Evolutionary conservation across 2,329 filamentous ascomycete genomes (phyloP).

Genomic region (Penicillium digitatum): DNA sequence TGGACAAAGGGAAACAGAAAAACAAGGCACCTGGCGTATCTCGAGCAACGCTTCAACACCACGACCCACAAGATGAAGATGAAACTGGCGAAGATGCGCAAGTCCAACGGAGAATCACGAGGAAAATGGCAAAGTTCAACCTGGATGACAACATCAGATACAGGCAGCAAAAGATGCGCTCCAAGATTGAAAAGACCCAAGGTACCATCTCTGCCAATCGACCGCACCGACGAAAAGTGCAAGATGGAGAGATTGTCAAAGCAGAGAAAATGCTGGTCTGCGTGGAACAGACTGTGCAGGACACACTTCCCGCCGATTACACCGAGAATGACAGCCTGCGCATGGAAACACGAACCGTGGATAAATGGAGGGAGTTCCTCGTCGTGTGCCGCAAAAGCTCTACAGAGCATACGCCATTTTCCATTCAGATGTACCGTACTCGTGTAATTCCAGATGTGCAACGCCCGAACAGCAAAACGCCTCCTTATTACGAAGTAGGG

Average conservation of each 20-base stretch:
- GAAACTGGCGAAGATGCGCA: slow-evolving; percentile 8
- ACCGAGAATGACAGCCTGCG: slow-evolving; percentile 61
- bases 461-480: slow-evolving; percentile 50
- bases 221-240: slow-evolving; percentile 38
- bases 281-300: slow-evolving; percentile 52
- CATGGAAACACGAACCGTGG: slow-evolving; percentile 55
- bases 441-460: slow-evolving; percentile 61
- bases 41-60: slow-evolving; percentile 27
- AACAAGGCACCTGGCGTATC: slow-evolving; percentile 16
- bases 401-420: slow-evolving; percentile 53
- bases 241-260: slow-evolving; percentile 61
- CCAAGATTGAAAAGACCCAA: slow-evolving; percentile 37
- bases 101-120: slow-evolving; percentile 22
- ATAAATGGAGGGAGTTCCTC: slow-evolving; percentile 64
- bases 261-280: slow-evolving; percentile 66
- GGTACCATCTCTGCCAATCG: slow-evolving; percentile 34
- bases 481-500: slow-evolving; percentile 55
- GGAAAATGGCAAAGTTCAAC: slow-evolving; percentile 44
- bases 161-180: slow-evolving; percentile 39
- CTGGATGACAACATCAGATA: slow-evolving; percentile 44
- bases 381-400: slow-evolving; percentile 58
- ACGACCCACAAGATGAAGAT: slow-evolving; percentile 34
- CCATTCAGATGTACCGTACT: slow-evolving; percentile 59
- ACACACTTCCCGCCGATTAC: slow-evolving; percentile 56
- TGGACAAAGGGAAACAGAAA: slow-evolving; percentile 21